Conservation (phyloP, 1,284 basidiomycete genomes). For the Agaricales sp. region DNA sequence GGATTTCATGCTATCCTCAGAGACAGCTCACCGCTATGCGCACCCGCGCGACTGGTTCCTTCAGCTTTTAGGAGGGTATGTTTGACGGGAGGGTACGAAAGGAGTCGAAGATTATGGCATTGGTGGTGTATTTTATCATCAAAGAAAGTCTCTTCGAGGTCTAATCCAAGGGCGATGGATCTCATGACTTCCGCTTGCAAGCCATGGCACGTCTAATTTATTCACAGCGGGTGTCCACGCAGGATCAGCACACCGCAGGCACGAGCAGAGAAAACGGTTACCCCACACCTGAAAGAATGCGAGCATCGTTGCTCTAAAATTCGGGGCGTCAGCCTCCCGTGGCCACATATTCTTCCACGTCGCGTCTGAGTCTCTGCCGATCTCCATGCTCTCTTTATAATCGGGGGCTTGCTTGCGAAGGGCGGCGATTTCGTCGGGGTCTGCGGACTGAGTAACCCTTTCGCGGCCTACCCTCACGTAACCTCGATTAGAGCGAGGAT, state of each 20-base stretch:
- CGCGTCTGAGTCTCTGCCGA: constrained; percentile 70
- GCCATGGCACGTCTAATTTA: constrained; percentile 54
- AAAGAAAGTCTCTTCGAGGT: constrained; percentile 63
- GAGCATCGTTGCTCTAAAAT: constrained; percentile 64
- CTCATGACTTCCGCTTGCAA: constrained; percentile 71
- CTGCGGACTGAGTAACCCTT: constrained; percentile 64
- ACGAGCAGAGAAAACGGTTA: neutral
- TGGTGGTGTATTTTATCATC: constrained; percentile 65
- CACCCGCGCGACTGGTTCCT: constrained; percentile 70
- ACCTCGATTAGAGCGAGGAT: constrained; percentile 75
- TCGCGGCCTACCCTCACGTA: constrained; percentile 76
- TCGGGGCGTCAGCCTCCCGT: constrained; percentile 45
- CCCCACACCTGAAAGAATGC: constrained; percentile 60
- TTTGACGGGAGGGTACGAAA: constrained; percentile 68
- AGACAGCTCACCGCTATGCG: constrained; percentile 50
- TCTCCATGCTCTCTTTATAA: constrained; percentile 79
- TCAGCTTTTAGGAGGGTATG: constrained; percentile 45
- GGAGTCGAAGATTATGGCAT: constrained; percentile 65
- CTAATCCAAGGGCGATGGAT: constrained; percentile 70
- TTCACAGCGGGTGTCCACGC: neutral
- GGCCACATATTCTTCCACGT: constrained; percentile 78
- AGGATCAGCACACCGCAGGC: neutral
- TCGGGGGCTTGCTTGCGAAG: constrained; percentile 68
- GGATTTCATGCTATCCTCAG: neutral
- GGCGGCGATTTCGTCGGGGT: constrained; percentile 64